These are phyloP conservation scores for Yarrowia sp. DNA, from an alignment of 805 yeast genomes.

Conservation along the genomic window DNA sequence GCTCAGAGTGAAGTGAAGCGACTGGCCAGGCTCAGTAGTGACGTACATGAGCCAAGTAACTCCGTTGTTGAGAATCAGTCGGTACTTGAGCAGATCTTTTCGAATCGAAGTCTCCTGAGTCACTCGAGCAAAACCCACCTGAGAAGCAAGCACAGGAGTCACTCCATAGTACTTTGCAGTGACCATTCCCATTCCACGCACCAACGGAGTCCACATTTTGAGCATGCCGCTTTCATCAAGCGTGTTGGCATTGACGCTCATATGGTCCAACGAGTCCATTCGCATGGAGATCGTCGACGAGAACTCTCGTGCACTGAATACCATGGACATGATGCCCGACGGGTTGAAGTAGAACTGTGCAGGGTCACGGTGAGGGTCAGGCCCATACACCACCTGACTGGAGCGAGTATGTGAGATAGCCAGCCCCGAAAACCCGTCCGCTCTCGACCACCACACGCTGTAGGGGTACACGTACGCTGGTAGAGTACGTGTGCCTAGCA, in stretches of 20 bases:
- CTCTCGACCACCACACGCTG: constrained; percentile 64
- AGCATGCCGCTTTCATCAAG: constrained; percentile 27
- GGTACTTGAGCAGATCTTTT: constrained; percentile 51
- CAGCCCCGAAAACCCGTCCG: constrained; percentile 51
- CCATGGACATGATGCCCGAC: constrained; percentile 51
- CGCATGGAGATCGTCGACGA: constrained; percentile 45
- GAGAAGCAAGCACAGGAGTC: constrained; percentile 45
- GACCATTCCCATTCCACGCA: constrained; percentile 60
- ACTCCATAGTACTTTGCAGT: constrained; percentile 46
- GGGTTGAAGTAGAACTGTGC: constrained; percentile 56
- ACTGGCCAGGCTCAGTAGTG: constrained; percentile 32
- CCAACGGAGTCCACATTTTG: constrained; percentile 43
- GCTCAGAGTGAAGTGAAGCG: constrained; percentile 35
- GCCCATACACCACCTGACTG: constrained; percentile 66
- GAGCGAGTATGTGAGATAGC: constrained; percentile 63
- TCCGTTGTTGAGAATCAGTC: constrained; percentile 53
- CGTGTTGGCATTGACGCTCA: constrained; percentile 30
- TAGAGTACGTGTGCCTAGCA: constrained; percentile 61
- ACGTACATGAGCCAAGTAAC: constrained; percentile 66
- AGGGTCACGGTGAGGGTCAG: constrained; percentile 46
- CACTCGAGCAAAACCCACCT: constrained; percentile 61
- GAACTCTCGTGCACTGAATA: constrained; percentile 55
- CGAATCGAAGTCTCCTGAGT: constrained; percentile 42
- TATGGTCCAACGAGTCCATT: constrained; percentile 31
- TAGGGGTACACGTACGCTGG: constrained; percentile 84